These are phyloP conservation scores for Echites panduratus DNA, from an alignment of 257 asterid species.

Conservation along the genomic window DNA sequence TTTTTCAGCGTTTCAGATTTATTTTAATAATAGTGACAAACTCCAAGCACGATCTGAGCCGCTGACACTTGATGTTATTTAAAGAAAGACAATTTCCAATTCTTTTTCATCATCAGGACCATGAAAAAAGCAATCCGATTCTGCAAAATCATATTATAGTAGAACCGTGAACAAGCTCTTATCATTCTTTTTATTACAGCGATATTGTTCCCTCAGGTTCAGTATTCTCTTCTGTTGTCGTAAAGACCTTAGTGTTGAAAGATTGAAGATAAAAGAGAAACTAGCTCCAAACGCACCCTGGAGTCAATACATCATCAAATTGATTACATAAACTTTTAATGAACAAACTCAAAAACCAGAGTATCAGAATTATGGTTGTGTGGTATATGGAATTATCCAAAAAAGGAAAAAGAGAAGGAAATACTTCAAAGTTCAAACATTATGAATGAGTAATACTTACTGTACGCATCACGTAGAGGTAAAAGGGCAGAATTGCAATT, in stretches of 20 bases:
- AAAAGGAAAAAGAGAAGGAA: not conserved
- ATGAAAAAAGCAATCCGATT: not conserved
- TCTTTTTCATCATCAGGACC: not conserved
- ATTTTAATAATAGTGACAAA: not conserved
- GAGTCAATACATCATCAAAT: not conserved
- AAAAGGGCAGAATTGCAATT: slow-evolving; percentile 93
- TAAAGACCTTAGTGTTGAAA: not conserved
- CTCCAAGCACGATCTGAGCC: not conserved
- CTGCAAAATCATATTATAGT: not conserved
- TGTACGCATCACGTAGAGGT: slow-evolving; percentile 98
- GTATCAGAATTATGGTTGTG: not conserved
- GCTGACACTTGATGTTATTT: not conserved
- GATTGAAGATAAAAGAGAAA: not conserved
- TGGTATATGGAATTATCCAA: not conserved
- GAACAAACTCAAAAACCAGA: not conserved
- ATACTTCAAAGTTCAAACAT: not conserved
- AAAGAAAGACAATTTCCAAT: not conserved
- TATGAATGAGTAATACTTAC: slow-evolving; percentile 36
- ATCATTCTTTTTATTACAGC: not conserved
- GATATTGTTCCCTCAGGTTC: not conserved
- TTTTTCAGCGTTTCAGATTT: not conserved
- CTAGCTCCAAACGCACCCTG: not conserved
- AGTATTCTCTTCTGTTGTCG: not conserved
- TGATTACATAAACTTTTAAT: not conserved
- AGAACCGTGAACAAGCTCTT: not conserved